A percentile compares a stretch with the other conserved stretches of the same genome.
Conservation (phyloP, 2,329 filamentous ascomycete genomes). For the Diaporthe helianthi region DNA sequence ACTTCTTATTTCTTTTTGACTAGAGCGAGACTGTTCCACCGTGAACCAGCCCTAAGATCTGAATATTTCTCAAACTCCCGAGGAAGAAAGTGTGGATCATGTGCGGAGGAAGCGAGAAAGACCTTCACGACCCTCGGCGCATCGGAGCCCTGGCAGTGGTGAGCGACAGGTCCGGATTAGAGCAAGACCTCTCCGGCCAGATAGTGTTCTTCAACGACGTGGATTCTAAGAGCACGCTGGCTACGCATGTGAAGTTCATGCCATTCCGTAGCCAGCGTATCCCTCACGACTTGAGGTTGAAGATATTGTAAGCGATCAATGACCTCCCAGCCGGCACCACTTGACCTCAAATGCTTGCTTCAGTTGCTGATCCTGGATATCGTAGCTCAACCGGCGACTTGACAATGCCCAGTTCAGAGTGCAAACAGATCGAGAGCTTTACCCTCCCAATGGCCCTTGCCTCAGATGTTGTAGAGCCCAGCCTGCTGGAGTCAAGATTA, state of each 20-base stretch:
- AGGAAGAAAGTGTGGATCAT: not conserved
- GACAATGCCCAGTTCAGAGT: conserved; percentile 19
- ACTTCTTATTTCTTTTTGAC: not conserved
- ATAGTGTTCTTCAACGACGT: conserved; percentile 28
- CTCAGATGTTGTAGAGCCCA: not conserved
- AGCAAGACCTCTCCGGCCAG: conserved; percentile 23
- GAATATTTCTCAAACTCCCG: too few relatives aligned
- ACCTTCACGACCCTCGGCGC: conserved; percentile 26
- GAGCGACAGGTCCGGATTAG: conserved; percentile 1
- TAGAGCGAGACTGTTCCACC: not conserved
- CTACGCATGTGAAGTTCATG: conserved; percentile 30
- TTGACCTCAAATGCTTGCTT: too few relatives aligned
- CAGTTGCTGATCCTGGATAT: not conserved
- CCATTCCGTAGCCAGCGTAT: not conserved
- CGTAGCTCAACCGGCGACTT: conserved; percentile 30
- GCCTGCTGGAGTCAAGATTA: conserved; percentile 11
- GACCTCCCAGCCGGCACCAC: too few relatives aligned
- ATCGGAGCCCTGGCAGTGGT: conserved; percentile 32
- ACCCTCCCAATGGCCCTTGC: not conserved
- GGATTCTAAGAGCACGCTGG: conserved; percentile 27
- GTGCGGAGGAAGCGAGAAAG: conserved; percentile 29
- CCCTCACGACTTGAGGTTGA: conserved; percentile 12
- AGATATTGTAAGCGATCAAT: conserved; percentile 26
- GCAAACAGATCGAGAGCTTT: conserved; percentile 19
- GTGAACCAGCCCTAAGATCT: not conserved